These are phyloP conservation scores for Kodamaea arcana DNA, from an alignment of 1,139 yeast genomes.

Conservation along the genomic window DNA sequence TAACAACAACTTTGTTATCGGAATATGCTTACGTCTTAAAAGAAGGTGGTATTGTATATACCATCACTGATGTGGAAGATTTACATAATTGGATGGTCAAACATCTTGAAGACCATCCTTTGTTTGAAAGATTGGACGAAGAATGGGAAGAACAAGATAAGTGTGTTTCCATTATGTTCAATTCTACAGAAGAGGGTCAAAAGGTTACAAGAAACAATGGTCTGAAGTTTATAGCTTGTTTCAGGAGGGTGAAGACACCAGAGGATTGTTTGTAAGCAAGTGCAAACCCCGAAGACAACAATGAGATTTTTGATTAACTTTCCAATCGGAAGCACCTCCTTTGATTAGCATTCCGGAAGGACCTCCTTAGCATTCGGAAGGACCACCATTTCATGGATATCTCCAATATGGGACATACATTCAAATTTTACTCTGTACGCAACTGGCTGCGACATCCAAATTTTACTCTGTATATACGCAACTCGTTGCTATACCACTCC, in stretches of 20 bases:
- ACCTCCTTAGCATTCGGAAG: too few relatives aligned
- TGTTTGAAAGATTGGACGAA: slow-evolving; percentile 72
- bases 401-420: too few relatives aligned
- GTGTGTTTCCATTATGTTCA: slow-evolving; percentile 84
- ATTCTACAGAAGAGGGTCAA: slow-evolving; percentile 95
- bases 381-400: too few relatives aligned
- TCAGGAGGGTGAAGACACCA: slow-evolving; percentile 66
- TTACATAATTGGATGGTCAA: slow-evolving; percentile 95
- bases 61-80: slow-evolving; percentile 94
- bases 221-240: slow-evolving; percentile 83
- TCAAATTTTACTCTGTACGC: too few relatives aligned
- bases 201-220: slow-evolving; percentile 92
- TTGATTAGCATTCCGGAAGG: too few relatives aligned
- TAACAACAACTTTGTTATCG: slow-evolving; percentile 79
- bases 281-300: too few relatives aligned
- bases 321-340: too few relatives aligned
- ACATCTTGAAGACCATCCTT: slow-evolving; percentile 86
- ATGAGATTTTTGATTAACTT: too few relatives aligned
- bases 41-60: slow-evolving; percentile 86
- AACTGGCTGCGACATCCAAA: too few relatives aligned
- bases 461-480: too few relatives aligned
- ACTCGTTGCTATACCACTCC: too few relatives aligned
- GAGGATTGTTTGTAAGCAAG: slow-evolving; percentile 24
- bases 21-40: slow-evolving; percentile 89
- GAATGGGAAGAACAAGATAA: slow-evolving; percentile 79